Evolutionary conservation across 2,329 filamentous ascomycete genomes (phyloP), one percentile per base, ranked within the genome.

Genomic region (Parastagonospora avenae): DNA sequence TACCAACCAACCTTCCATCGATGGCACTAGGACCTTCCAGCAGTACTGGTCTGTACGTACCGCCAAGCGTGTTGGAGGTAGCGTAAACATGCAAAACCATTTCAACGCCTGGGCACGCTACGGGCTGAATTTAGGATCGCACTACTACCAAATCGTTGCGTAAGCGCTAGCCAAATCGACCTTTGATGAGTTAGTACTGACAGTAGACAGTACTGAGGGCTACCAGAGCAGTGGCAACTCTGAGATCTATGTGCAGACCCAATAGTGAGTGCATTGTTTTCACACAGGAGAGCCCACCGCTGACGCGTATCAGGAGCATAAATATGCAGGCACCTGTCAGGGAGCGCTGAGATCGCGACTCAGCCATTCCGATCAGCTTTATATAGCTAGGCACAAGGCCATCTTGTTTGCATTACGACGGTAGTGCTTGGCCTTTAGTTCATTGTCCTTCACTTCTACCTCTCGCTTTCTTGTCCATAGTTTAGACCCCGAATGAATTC

Each of bases 21-120:
- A 79, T 19, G 82, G 81, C 41, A 80, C 77, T 6, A 57, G 71
- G 19, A 82, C 79, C 42, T 84, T 83, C 62, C 70, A 76, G 60
- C 80, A 83, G 72, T 84, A 78, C 64, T 82, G 77, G 76, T 80
- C 77, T 28, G 76, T 83, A 31, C 76, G 81, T 41, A 70, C 73
- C 48, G 68, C 53, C 49, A 82, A 82, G 74, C 76, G 80, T 42
- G 73, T 72, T 16, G 71, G 74, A 43, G 82, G 81, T 4, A 64
- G 54, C 7, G 60, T 71, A 19, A 69, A 52, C 4, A 68, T 60
- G 46, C 48, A 51, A 10, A 63, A 59, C 9, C 67, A 70, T 44
- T 72, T 69, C 41, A 58, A 67, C 50, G 63, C 55, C 24, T 71
- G 68, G 68, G 62, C 66, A 15, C 52, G 55, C 31, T 55, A 61